Percentiles rank a stretch among this genome's conserved stretches.
These are phyloP conservation scores for Lachnellula hyalina DNA, from an alignment of 2,329 filamentous ascomycete species.

Conservation along the genomic window DNA sequence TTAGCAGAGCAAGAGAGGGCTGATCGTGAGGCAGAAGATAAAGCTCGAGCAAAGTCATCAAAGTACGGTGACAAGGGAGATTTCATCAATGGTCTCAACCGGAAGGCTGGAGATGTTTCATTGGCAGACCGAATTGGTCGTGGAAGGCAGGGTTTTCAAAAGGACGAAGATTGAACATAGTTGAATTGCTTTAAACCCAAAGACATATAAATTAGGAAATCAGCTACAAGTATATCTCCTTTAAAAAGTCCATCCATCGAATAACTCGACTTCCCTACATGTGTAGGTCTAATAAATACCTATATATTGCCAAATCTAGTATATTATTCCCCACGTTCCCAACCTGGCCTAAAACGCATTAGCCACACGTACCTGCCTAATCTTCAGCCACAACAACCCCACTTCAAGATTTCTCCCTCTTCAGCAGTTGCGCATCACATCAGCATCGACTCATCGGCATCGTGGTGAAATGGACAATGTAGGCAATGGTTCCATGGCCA, in stretches of 20 bases:
- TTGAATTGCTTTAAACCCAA: too few relatives aligned
- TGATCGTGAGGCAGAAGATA: slow-evolving; percentile 62
- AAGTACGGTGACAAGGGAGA: slow-evolving; percentile 59
- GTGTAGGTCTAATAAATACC: too few relatives aligned
- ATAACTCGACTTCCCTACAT: too few relatives aligned
- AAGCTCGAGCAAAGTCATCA: slow-evolving; percentile 50
- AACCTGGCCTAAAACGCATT: too few relatives aligned
- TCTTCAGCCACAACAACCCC: not conserved
- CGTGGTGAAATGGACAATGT: not conserved
- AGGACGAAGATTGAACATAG: slow-evolving; percentile 36
- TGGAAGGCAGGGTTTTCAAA: slow-evolving; percentile 40
- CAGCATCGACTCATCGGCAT: not conserved
- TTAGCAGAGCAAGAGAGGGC: slow-evolving; percentile 60
- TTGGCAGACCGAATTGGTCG: slow-evolving; percentile 49
- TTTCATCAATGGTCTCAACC: slow-evolving; percentile 60
- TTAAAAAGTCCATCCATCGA: too few relatives aligned
- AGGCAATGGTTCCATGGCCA: not conserved
- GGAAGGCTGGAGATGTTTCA: slow-evolving; percentile 48
- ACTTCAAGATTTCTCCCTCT: not conserved
- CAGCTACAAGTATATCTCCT: too few relatives aligned
- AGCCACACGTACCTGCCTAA: not conserved
- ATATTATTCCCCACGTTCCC: too few relatives aligned
- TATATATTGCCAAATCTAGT: too few relatives aligned
- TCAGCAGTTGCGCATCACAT: not conserved
- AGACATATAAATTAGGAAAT: too few relatives aligned